Percentiles rank a stretch among this genome's conserved stretches.
These are phyloP conservation scores for Ploettnerulaceae sp. DNA, from an alignment of 2,329 filamentous ascomycete species.

Conservation along the genomic window DNA sequence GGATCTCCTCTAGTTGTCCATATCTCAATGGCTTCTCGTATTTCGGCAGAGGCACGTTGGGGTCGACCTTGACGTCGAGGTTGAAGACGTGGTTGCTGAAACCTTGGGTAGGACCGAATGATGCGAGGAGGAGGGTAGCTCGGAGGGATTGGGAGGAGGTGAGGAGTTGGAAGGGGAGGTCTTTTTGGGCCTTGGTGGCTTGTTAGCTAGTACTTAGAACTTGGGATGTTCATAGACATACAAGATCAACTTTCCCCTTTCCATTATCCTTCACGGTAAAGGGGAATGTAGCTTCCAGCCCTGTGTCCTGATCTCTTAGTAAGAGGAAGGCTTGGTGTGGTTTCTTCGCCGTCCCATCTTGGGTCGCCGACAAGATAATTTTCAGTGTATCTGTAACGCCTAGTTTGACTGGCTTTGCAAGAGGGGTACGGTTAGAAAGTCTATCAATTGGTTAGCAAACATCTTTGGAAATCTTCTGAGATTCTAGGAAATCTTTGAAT, in stretches of 20 bases:
- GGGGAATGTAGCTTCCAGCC: slow-evolving; percentile 82
- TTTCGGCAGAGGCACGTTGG: slow-evolving; percentile 52
- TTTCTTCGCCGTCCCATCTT: slow-evolving; percentile 71
- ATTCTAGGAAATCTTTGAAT: too few relatives aligned
- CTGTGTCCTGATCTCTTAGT: slow-evolving; percentile 66
- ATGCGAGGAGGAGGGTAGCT: slow-evolving; percentile 79
- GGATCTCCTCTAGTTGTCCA: slow-evolving; percentile 76
- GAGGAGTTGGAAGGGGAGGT: slow-evolving; percentile 81
- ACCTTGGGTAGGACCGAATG: slow-evolving; percentile 70
- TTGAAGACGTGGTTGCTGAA: slow-evolving; percentile 69
- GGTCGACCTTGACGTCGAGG: slow-evolving; percentile 60
- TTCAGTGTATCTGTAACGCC: slow-evolving; percentile 70
- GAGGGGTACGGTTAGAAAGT: slow-evolving; percentile 30
- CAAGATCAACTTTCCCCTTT: slow-evolving; percentile 79
- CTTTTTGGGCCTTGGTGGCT: slow-evolving; percentile 68
- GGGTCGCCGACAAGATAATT: slow-evolving; percentile 73
- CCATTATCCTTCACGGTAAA: slow-evolving; percentile 81
- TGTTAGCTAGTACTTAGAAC: slow-evolving; percentile 18
- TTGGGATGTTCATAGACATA: slow-evolving; percentile 44
- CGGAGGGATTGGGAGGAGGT: slow-evolving; percentile 61
- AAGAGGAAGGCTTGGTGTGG: slow-evolving; percentile 94
- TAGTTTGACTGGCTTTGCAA: slow-evolving; percentile 61
- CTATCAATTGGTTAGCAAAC: slow-evolving; percentile 21
- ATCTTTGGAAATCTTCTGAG: slow-evolving; percentile 4
- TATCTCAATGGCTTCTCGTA: slow-evolving; percentile 73